Conservation (phyloP, 371 early-diverging fungal genomes). For the Lichtheimia ramosa region DNA sequence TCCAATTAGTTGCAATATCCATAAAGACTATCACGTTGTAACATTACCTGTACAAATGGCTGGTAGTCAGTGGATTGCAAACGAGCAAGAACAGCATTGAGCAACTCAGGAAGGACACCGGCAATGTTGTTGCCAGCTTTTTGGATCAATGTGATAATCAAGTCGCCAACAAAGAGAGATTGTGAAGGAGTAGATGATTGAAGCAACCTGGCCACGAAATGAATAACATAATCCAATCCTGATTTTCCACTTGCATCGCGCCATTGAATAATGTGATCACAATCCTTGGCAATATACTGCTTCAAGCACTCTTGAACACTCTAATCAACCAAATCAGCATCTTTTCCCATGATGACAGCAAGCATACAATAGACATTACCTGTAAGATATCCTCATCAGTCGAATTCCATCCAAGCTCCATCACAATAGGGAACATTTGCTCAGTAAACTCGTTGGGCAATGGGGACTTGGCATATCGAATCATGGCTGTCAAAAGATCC, state of each 20-base stretch:
- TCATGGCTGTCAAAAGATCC: conserved; percentile 67
- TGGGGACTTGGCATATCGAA: conserved; percentile 66
- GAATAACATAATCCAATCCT: conserved; percentile 79
- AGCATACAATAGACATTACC: conserved; percentile 5
- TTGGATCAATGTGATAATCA: conserved; percentile 81
- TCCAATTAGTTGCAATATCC: background rate
- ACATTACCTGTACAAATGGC: conserved; percentile 71
- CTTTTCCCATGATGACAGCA: background rate
- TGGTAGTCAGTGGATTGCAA: conserved; percentile 72
- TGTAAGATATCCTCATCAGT: conserved; percentile 62
- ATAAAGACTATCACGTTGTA: background rate
- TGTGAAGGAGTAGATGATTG: conserved; percentile 73
- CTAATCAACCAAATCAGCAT: conserved; percentile 8
- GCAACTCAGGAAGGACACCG: conserved; percentile 76
- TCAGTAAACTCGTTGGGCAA: conserved; percentile 75
- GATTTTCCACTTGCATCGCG: conserved; percentile 62
- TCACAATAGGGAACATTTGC: conserved; percentile 80
- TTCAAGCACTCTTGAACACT: conserved; percentile 70
- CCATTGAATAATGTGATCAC: conserved; percentile 66
- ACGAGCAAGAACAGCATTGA: conserved; percentile 72
- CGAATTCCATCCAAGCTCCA: conserved; percentile 65
- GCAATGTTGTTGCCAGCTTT: conserved; percentile 71
- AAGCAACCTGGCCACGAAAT: conserved; percentile 77
- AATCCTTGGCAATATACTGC: conserved; percentile 63
- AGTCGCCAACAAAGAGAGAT: conserved; percentile 85